These are phyloP conservation scores for Euphorbia lathyris DNA, from an alignment of 345 rosid genomes.

Conservation along the genomic window DNA sequence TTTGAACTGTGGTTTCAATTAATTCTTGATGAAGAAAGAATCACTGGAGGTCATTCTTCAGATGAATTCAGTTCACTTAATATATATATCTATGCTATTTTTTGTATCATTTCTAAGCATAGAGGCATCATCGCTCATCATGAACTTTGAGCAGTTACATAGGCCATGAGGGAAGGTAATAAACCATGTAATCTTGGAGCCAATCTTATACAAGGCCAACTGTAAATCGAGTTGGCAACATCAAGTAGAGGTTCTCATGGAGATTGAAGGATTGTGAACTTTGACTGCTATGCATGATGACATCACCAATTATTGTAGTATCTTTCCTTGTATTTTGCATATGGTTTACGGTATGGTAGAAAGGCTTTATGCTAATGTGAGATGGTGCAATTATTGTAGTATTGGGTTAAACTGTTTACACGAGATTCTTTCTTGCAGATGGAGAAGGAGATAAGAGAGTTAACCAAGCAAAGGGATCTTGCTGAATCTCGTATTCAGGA, in stretches of 20 bases:
- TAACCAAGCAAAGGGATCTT: conserved; percentile 80
- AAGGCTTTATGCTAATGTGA: background rate
- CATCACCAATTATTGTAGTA: background rate
- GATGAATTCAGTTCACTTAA: background rate
- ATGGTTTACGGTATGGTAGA: background rate
- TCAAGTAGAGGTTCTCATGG: background rate
- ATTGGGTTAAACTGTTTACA: conserved; percentile 13
- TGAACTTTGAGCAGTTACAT: background rate
- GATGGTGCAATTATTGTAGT: background rate
- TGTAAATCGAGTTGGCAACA: background rate
- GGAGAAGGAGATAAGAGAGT: conserved; percentile 78
- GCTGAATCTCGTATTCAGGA: conserved; percentile 79
- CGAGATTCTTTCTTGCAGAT: conserved; percentile 47
- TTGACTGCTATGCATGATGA: background rate
- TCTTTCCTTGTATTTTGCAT: background rate
- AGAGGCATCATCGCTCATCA: background rate
- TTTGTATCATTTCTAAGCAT: background rate
- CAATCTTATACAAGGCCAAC: background rate
- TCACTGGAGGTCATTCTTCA: background rate
- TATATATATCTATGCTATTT: background rate
- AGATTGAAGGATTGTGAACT: no score
- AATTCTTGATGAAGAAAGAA: background rate
- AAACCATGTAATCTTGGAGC: background rate
- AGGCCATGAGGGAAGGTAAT: background rate
- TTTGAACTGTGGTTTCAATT: background rate